Evolutionary conservation across 352 stramenopile species (phyloP).

Genomic region (Phytophthora sp.): DNA sequence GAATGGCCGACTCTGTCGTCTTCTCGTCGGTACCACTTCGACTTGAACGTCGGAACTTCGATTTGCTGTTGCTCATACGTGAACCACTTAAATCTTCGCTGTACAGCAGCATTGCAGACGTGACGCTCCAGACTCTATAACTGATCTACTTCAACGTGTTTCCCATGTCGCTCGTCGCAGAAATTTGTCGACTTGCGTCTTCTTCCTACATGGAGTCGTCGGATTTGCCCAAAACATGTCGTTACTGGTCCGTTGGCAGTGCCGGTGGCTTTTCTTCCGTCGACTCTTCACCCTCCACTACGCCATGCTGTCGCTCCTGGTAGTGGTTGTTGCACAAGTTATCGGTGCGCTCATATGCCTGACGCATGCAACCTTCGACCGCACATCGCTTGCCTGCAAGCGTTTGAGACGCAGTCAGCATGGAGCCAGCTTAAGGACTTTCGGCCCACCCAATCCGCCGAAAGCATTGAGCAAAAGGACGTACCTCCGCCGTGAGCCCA

Average conservation of each 20-base stretch:
- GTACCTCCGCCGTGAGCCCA: conserved; percentile 80
- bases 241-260: conserved; percentile 22
- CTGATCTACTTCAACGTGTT: conserved; percentile 27
- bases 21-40: conserved; percentile 11
- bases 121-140: conserved; percentile 30
- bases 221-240: conserved; percentile 26
- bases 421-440: neutral
- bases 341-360: conserved; percentile 79
- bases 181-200: conserved; percentile 21
- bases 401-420: neutral
- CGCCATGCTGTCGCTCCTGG: conserved; percentile 37
- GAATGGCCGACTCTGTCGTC: neutral
- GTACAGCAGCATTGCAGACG: conserved; percentile 15
- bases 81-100: conserved; percentile 11
- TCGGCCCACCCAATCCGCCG: neutral
- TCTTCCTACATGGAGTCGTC: conserved; percentile 8
- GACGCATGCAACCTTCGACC: conserved; percentile 59
- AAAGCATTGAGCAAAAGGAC: neutral
- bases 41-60: conserved; percentile 29
- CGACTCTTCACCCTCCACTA: conserved; percentile 16
- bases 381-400: conserved; percentile 57
- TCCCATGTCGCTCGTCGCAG: conserved; percentile 11
- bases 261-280: conserved; percentile 34
- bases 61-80: conserved; percentile 22
- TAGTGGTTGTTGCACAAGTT: conserved; percentile 78